Percentiles rank a stretch among this genome's conserved stretches.
These are phyloP conservation scores for Aspergillus sclerotialis DNA, from an alignment of 2,329 filamentous ascomycete species.

Conservation along the genomic window DNA sequence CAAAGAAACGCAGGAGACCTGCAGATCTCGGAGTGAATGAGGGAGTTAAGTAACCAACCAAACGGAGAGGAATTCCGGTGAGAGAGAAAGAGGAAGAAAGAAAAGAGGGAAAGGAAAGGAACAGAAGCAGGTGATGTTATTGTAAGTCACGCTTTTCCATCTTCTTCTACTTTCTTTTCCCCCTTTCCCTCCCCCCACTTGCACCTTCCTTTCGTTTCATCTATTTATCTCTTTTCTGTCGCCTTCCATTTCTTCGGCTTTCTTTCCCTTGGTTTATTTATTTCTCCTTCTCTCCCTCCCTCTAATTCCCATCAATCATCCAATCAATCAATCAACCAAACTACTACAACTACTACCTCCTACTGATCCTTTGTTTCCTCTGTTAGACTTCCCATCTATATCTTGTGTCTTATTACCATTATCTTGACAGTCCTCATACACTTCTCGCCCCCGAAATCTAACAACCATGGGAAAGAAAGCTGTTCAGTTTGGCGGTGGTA, in stretches of 20 bases:
- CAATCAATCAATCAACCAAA: too few relatives aligned
- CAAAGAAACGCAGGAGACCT: too few relatives aligned
- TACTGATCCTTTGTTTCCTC: not conserved
- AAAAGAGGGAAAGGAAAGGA: not conserved
- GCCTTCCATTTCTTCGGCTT: constrained; percentile 1
- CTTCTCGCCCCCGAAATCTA: too few relatives aligned
- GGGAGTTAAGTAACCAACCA: too few relatives aligned
- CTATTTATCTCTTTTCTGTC: constrained; percentile 4
- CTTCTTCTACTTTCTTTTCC: constrained; percentile 8
- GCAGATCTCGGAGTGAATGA: too few relatives aligned
- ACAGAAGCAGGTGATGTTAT: too few relatives aligned
- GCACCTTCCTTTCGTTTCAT: constrained; percentile 1
- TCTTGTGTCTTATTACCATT: too few relatives aligned
- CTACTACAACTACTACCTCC: too few relatives aligned
- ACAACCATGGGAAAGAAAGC: constrained; percentile 54
- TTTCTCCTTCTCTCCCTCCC: constrained; percentile 4
- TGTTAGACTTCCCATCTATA: too few relatives aligned
- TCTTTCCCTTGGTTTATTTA: constrained; percentile 1
- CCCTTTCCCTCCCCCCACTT: constrained; percentile 9
- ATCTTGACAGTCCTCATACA: constrained; percentile 2
- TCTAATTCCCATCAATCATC: too few relatives aligned
- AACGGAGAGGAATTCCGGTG: not conserved
- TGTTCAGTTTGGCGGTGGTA: constrained; percentile 79
- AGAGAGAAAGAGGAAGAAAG: too few relatives aligned
- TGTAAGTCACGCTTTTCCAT: too few relatives aligned